Percentiles rank a stretch among this genome's conserved stretches.
Evolutionary conservation across 2,329 filamentous ascomycete species (phyloP).

Genomic region (Elsinoe batatas): DNA sequence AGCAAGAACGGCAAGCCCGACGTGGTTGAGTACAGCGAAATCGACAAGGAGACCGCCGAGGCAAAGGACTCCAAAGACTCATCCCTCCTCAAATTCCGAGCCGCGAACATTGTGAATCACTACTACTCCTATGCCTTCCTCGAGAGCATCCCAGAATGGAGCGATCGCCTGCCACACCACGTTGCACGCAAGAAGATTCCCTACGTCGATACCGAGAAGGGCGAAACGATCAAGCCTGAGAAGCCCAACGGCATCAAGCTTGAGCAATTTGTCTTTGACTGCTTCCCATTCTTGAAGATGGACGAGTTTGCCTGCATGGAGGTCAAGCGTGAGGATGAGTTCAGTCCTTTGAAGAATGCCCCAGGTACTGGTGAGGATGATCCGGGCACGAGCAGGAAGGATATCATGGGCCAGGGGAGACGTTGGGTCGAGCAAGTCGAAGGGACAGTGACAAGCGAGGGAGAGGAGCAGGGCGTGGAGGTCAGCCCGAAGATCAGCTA

Average conservation of each 20-base stretch:
- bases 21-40: slow-evolving; percentile 98
- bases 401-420: slow-evolving; percentile 83
- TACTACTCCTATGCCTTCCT: slow-evolving; percentile 96
- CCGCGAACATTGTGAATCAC: slow-evolving; percentile 99
- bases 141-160: slow-evolving; percentile 79
- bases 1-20: slow-evolving; percentile 93
- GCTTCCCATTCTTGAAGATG: slow-evolving; percentile 80
- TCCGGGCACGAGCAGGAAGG: slow-evolving; percentile 79
- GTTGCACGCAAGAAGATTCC: slow-evolving; percentile 98
- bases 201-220: slow-evolving; percentile 56
- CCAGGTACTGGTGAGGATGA: slow-evolving; percentile 82
- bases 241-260: slow-evolving; percentile 98
- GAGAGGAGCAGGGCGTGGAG: slow-evolving; percentile 61
- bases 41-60: slow-evolving; percentile 78
- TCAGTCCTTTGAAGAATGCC: slow-evolving; percentile 92
- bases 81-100: slow-evolving; percentile 83
- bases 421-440: slow-evolving; percentile 77
- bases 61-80: slow-evolving; percentile 74
- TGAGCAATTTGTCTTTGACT: slow-evolving; percentile 98
- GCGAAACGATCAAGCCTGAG: slow-evolving; percentile 76
- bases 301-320: slow-evolving; percentile 92
- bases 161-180: slow-evolving; percentile 81
- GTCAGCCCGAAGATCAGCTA: slow-evolving; percentile 92
- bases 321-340: slow-evolving; percentile 93
- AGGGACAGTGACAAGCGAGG: slow-evolving; percentile 59